phyloP scores from a whole-genome alignment of 2,329 filamentous ascomycete species.

The Hymenoscyphus scutula region DNA sequence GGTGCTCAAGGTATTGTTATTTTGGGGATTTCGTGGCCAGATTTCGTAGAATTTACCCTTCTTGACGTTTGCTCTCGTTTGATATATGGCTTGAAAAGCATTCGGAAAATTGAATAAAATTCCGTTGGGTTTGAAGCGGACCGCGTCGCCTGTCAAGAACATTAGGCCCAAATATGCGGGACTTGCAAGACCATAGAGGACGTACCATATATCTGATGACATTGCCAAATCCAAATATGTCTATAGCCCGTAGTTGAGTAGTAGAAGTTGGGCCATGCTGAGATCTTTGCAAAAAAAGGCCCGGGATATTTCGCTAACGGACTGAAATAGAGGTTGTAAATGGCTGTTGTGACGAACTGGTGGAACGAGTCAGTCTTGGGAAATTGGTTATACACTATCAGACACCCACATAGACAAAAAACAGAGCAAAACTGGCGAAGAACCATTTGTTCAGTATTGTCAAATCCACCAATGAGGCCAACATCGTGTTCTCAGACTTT shows the following conservation, averaged over 20 bases:
- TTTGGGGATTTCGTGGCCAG: conserved; percentile 7
- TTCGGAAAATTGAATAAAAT: conserved; percentile 17
- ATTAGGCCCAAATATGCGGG: background rate
- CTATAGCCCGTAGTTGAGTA: conserved; percentile 3
- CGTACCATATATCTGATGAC: conserved; percentile 12
- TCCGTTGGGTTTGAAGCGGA: conserved; percentile 15
- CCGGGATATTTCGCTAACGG: conserved; percentile 13
- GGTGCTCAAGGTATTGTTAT: conserved; percentile 12
- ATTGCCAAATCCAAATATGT: conserved; percentile 15
- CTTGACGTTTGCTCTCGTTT: conserved; percentile 14
- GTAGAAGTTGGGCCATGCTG: conserved; percentile 9
- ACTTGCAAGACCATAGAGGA: background rate
- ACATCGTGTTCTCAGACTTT: too few relatives aligned
- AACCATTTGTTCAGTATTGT: too few relatives aligned
- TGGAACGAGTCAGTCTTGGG: background rate
- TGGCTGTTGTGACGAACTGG: background rate
- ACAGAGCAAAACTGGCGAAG: too few relatives aligned
- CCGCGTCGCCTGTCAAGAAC: conserved; percentile 3
- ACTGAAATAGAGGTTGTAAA: conserved; percentile 12
- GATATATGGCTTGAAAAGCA: conserved; percentile 15
- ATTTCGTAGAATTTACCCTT: conserved; percentile 16
- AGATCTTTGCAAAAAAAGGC: conserved; percentile 13
- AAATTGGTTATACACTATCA: background rate
- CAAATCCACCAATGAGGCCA: too few relatives aligned
- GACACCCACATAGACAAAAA: background rate